Conservation (phyloP, 116 monocot genomes). For the Iris pallida region DNA sequence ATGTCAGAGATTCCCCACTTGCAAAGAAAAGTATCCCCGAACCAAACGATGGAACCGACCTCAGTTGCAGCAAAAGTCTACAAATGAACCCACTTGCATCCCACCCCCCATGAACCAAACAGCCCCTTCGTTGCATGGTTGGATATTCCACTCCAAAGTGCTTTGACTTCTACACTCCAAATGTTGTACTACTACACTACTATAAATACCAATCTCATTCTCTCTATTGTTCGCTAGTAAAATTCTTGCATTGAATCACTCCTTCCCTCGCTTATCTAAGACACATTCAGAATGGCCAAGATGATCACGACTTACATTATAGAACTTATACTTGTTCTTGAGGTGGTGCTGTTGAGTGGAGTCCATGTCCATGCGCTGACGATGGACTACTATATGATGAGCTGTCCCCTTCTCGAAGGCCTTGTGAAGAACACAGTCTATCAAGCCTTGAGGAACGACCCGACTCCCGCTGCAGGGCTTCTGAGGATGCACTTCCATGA, state of each 20-base stretch:
- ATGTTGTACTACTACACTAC: background rate
- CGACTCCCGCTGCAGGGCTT: conserved; percentile 58
- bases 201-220: background rate
- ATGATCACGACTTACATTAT: background rate
- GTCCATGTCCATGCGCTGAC: conserved; percentile 20
- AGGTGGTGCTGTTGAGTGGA: background rate
- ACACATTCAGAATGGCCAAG: background rate
- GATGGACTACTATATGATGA: conserved; percentile 42
- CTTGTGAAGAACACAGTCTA: conserved; percentile 40
- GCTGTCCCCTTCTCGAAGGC: conserved; percentile 57
- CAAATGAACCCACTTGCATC: too few relatives aligned
- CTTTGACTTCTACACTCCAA: background rate
- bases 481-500: conserved; percentile 91
- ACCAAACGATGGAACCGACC: too few relatives aligned
- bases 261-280: too few relatives aligned
- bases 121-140: background rate
- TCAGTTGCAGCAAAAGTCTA: too few relatives aligned
- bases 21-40: too few relatives aligned
- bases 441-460: conserved; percentile 49
- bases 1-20: too few relatives aligned
- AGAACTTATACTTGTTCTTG: background rate
- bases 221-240: background rate
- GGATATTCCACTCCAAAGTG: background rate
- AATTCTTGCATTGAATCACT: too few relatives aligned
- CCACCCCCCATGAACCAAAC: too few relatives aligned